Base-by-base conservation (phyloP, 805 yeast species). In the Saturnispora hagleri region DNA sequence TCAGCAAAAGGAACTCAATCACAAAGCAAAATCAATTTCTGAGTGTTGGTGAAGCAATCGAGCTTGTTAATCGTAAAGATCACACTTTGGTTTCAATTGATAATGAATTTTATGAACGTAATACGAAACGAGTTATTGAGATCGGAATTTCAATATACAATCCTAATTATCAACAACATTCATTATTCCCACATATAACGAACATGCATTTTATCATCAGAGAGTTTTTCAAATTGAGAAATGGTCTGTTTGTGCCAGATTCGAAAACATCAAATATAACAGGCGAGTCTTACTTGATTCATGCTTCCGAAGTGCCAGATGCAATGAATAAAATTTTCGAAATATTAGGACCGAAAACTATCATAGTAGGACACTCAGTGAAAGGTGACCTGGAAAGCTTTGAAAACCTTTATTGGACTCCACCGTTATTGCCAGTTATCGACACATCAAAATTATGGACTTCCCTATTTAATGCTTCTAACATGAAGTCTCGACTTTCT, bases 131-230 rank as follows among this genome's bases (percentile, higher is more conserved):
- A 48, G 53, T 65, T n/a, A 57, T 60, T 5, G 70, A 66, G 46
- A 53, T 65, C 22, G 70, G 70, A 3, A 38, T 65, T 17, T 59
- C 63, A 2, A 50, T 65, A 10, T 66, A 66, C 47, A 63, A 64
- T 24, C 70, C 70, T 15, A 24, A 47, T 7, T 60, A 64, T 43
- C 70, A 66, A 52, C 56, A 50, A 17, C 44, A 54, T 34, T 54
- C 69, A 9, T 44, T 62, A 5, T 56, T 64, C 47, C 72, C 72
- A 3, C 67, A 67, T 53, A 58, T 65, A 34, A 42, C 59, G 17
- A 62, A 59, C 40, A 44, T 62, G 27, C 70, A 66, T 46, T 57
- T 64, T 43, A 58, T 65, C 15, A 53, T 62, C 3, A 54, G 57
- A 34, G 69, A 64, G 20, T 52, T 52, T 43, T 34, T 53, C 3